A percentile compares a stretch with the other conserved stretches of the same genome.
Conservation (phyloP, 768 basidiomycete genomes). For the Suillus weaverae region DNA sequence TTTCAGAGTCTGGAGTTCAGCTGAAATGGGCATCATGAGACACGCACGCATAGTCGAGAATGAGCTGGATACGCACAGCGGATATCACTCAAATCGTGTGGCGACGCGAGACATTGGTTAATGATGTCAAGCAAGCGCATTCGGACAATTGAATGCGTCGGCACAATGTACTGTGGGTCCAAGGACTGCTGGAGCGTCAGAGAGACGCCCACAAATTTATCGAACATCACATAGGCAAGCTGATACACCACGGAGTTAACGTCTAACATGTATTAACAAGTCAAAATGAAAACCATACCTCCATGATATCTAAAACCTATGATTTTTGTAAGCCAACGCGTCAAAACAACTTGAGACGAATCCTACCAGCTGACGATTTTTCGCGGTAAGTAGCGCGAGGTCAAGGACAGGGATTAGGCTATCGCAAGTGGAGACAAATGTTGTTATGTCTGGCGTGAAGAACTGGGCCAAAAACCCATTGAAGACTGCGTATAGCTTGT, state of each 20-base stretch:
- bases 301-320: background rate
- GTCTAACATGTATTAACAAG: too few species aligned
- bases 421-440: background rate
- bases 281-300: background rate
- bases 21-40: background rate
- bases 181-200: background rate
- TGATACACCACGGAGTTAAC: background rate
- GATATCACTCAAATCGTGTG: background rate
- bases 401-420: background rate
- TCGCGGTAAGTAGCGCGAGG: background rate
- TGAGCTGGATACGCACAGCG: background rate
- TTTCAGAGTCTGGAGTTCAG: background rate
- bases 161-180: background rate
- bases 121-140: background rate
- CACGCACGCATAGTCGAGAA: background rate
- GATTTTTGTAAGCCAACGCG: background rate
- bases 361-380: background rate
- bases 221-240: background rate
- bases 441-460: background rate
- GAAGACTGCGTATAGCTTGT: background rate
- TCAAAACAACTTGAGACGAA: background rate
- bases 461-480: background rate
- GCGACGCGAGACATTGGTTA: background rate
- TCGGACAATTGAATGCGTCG: background rate
- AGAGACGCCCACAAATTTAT: background rate